Base-by-base conservation (phyloP, 1,284 basidiomycete species). In the Pterulicium gracile region DNA sequence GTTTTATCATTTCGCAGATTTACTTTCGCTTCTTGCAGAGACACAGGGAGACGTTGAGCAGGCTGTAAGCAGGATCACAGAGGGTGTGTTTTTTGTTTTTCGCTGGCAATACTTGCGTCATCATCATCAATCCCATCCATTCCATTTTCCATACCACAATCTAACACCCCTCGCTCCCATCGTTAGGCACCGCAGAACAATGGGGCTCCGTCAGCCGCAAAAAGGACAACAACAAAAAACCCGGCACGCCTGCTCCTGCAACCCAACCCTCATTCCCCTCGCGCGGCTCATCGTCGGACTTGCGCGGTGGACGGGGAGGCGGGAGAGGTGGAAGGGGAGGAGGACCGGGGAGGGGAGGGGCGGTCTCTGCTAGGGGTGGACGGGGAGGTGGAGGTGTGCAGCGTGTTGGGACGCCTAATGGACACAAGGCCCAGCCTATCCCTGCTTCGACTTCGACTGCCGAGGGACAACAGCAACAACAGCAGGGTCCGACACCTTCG, bases 141-240 rank as follows among this genome's bases (percentile, higher is more conserved):
- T n/a, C n/a, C n/a, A n/a, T n/a, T n/a, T n/a, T n/a, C n/a, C n/a
- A n/a, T n/a, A n/a, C n/a, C n/a, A n/a, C n/a, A n/a, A n/a, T n/a
- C n/a, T n/a, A n/a, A n/a, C n/a, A n/a, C n/a, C n/a, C n/a, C n/a
- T n/a, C n/a, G n/a, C n/a, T n/a, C 42, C 47, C 50, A 41, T 49
- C 43, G 47, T 48, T 58, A 91, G 89, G 89, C 57, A 74, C 74
- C 53, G 84, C 75, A 40, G 77, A 83, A 61, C 88, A 88, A 63
- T 94, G 90, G 87, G 88, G 80, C 41, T 79, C 86, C 42, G 89
- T 92, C 53, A 81, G 79, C 55, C 80, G 78, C 62, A 93, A 92
- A 77, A 93, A 90, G 70, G 82, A 88, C 61, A n/a, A n/a, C n/a
- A n/a, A n/a, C n/a, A 90, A 89, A 72, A 87, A 85, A 59, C 49